Conservation (phyloP, 2,329 filamentous ascomycete genomes). For the Leptodontidium sp. region DNA sequence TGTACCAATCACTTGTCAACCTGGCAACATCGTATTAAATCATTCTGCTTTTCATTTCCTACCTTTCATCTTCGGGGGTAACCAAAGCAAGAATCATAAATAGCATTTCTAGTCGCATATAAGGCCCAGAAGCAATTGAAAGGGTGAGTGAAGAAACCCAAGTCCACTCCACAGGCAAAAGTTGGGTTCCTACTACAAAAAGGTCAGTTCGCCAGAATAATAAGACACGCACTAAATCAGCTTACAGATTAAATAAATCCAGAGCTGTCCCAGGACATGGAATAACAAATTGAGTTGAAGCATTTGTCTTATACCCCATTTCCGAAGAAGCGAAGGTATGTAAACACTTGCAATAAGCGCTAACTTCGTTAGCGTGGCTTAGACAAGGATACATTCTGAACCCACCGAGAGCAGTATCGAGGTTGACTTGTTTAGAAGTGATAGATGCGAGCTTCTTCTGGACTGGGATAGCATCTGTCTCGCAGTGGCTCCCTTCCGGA, state of each 20-base stretch:
- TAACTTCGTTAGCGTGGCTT: background rate
- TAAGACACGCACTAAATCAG: background rate
- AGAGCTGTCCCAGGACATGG: background rate
- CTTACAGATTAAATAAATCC: background rate
- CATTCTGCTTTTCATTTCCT: background rate
- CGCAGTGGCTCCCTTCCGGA: background rate
- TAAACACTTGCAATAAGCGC: background rate
- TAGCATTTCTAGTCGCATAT: background rate
- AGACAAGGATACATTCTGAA: background rate
- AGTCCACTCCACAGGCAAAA: background rate
- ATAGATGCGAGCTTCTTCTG: background rate
- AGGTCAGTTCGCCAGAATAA: background rate
- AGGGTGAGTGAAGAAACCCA: background rate
- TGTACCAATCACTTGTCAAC: background rate
- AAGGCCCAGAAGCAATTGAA: background rate
- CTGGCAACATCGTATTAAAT: background rate
- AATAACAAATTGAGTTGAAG: background rate
- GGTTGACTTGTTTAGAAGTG: background rate
- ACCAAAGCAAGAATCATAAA: background rate
- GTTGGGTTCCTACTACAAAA: background rate
- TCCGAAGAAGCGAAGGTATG: background rate
- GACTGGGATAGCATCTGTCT: background rate
- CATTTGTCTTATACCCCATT: background rate
- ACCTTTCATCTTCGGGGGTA: background rate
- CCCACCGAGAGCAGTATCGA: background rate